phyloP scores from a whole-genome alignment of 192 early-diverging fungal species.

The Coemansia sp. region DNA sequence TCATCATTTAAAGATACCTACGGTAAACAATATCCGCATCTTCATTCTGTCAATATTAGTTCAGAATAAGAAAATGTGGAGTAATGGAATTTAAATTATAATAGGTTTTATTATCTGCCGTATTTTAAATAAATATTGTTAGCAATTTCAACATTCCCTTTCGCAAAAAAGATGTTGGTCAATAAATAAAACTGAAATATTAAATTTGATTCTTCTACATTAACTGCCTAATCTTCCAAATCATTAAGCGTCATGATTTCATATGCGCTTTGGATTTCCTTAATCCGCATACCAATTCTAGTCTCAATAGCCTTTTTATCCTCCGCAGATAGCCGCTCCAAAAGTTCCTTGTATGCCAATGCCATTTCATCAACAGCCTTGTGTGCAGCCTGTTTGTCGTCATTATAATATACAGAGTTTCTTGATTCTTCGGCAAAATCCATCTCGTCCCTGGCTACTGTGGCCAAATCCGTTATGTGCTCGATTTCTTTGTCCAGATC shows the following conservation, averaged over 20 bases:
- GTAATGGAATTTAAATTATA: no score
- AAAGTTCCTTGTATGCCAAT: constrained; percentile 24
- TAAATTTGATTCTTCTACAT: no score
- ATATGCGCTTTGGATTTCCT: constrained; percentile 52
- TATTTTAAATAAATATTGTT: no score
- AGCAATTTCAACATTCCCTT: background rate
- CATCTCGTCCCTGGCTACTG: constrained; percentile 52
- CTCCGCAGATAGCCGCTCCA: constrained; percentile 24
- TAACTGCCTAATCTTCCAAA: constrained; percentile 25
- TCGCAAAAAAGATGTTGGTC: background rate
- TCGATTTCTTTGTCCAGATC: constrained; percentile 51
- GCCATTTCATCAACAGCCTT: constrained; percentile 53
- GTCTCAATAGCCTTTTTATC: constrained; percentile 26
- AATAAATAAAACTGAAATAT: background rate
- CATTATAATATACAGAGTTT: constrained; percentile 56
- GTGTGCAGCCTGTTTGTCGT: constrained; percentile 45
- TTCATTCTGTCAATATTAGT: no score
- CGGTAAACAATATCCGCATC: no score
- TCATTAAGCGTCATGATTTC: constrained; percentile 52
- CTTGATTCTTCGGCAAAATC: constrained; percentile 54
- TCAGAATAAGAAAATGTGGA: no score
- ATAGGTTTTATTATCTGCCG: no score
- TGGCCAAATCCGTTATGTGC: constrained; percentile 46
- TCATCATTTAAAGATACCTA: no score
- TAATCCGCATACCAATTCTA: constrained; percentile 52